Evolutionary conservation across 139 green algal species (phyloP).

Genomic region (Bryopsis sp.): DNA sequence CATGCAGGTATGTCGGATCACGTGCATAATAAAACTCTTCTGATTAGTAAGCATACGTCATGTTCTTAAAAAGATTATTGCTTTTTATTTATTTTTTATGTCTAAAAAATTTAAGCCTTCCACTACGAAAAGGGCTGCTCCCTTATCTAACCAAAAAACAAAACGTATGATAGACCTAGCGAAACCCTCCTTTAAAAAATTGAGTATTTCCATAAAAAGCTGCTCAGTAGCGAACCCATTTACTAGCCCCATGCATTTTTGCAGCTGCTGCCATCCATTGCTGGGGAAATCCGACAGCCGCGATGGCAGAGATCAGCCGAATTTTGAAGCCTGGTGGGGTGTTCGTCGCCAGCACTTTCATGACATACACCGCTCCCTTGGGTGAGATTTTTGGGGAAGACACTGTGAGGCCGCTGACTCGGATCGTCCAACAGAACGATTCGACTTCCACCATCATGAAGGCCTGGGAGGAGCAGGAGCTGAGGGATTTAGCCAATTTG

Average conservation of each 20-base stretch:
- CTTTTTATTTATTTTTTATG: no score
- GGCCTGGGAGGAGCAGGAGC: slow-evolving; percentile 72
- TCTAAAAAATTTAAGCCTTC: no score
- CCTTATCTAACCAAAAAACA: no score
- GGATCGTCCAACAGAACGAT: slow-evolving; percentile 26
- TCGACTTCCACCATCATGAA: slow-evolving; percentile 15
- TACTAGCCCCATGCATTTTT: no score
- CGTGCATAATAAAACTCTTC: no score
- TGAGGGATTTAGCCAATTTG: slow-evolving; percentile 54
- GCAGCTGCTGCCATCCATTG: slow-evolving; percentile 92
- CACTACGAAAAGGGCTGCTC: no score
- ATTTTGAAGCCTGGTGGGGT: slow-evolving; percentile 85
- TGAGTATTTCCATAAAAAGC: no score
- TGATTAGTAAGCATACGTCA: no score
- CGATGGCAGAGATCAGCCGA: slow-evolving; percentile 79
- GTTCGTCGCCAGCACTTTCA: slow-evolving; percentile 89
- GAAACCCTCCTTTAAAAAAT: no score
- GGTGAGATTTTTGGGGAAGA: slow-evolving; percentile 66
- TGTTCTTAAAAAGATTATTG: no score
- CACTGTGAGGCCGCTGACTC: slow-evolving; percentile 43
- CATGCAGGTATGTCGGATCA: slow-evolving; percentile 74
- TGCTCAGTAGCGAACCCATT: no score
- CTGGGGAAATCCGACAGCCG: slow-evolving; percentile 55
- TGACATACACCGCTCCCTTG: slow-evolving; percentile 55
- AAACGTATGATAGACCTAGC: no score